Conservation (phyloP, 352 stramenopile species). For the Globisporangium alternatum region DNA sequence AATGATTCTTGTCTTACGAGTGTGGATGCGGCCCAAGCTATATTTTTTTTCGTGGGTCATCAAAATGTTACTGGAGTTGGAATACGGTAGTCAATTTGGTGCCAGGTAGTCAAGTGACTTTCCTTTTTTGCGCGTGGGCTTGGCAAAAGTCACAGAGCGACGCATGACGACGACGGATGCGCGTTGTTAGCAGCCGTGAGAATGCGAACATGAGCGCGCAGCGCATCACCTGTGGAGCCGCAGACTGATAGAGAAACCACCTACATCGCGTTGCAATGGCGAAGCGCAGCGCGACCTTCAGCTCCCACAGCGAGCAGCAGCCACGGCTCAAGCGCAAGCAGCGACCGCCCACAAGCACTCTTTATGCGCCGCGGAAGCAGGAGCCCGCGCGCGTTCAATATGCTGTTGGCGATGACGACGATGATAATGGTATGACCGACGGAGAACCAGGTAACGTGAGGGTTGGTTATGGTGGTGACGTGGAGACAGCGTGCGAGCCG, state of each 20-base stretch:
- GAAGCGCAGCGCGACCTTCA: background rate
- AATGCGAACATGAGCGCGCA: background rate
- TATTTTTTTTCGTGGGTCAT: too few relatives aligned
- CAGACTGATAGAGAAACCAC: background rate
- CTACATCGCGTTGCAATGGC: background rate
- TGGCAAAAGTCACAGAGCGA: background rate
- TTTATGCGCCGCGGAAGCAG: constrained; percentile 3
- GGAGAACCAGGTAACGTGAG: background rate
- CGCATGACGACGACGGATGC: background rate
- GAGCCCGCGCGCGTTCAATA: background rate
- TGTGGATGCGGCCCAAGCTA: too few relatives aligned
- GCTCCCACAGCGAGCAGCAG: background rate
- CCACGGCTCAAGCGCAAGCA: constrained; percentile 5
- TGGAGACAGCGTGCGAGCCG: background rate
- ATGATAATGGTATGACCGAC: background rate
- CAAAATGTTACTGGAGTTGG: too few relatives aligned
- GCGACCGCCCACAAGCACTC: background rate
- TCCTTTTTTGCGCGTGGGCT: background rate
- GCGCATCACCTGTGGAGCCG: background rate
- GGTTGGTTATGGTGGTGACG: background rate
- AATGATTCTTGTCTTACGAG: too few relatives aligned
- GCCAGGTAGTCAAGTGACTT: background rate
- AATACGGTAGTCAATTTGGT: too few relatives aligned
- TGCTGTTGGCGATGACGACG: background rate
- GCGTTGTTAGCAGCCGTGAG: background rate